Evolutionary conservation across 1,284 basidiomycete species (phyloP).

Genomic region (Malassezia nana): DNA sequence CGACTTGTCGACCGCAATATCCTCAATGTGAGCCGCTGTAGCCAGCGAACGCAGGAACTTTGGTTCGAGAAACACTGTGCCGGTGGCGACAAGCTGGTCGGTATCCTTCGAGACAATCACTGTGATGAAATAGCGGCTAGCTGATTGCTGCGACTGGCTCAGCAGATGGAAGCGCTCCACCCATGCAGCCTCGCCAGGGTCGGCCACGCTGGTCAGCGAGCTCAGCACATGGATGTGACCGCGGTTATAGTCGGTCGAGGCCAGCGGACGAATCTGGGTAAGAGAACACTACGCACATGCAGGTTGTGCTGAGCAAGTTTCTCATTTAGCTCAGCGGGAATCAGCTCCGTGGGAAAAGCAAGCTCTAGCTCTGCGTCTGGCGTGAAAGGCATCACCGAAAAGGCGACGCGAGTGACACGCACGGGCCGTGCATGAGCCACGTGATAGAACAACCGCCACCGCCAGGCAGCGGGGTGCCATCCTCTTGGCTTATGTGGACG

Average conservation of each 20-base stretch:
- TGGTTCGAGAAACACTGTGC: constrained; percentile 75
- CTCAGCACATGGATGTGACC: constrained; percentile 74
- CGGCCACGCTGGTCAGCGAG: constrained; percentile 67
- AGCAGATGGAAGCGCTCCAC: constrained; percentile 24
- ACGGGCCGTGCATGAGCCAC: constrained; percentile 1
- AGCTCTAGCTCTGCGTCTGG: constrained; percentile 64
- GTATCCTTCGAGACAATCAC: constrained; percentile 67
- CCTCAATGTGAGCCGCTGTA: constrained; percentile 86
- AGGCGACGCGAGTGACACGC: background rate
- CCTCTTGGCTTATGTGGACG: background rate
- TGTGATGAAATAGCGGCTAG: constrained; percentile 62
- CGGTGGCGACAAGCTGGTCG: constrained; percentile 73
- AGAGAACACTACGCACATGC: constrained; percentile 51
- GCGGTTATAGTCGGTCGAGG: constrained; percentile 70
- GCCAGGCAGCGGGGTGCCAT: too few relatives aligned
- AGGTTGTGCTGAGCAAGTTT: constrained; percentile 55
- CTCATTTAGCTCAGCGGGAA: constrained; percentile 57
- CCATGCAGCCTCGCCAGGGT: constrained; percentile 60
- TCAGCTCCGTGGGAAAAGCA: constrained; percentile 61
- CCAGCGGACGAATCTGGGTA: constrained; percentile 71
- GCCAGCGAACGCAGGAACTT: constrained; percentile 80
- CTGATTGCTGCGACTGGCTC: constrained; percentile 9
- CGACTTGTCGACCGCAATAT: constrained; percentile 79
- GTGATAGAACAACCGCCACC: background rate
- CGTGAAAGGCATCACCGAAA: constrained; percentile 53